Conservation (phyloP, 2,329 filamentous ascomycete genomes). For the Colletotrichum gloeosporioides region DNA sequence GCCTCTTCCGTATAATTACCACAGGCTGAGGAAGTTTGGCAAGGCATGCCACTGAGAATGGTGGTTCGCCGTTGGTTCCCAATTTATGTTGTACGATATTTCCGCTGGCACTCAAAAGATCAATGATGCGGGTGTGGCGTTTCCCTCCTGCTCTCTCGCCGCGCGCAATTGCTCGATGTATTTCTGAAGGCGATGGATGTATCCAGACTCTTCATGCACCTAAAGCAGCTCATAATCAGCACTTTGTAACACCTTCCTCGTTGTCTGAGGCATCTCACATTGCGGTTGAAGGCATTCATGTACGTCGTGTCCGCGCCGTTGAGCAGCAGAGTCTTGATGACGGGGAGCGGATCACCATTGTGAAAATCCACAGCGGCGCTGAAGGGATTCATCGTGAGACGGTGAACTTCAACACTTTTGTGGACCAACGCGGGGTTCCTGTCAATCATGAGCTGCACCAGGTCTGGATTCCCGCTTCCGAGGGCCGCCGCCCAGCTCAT, state of each 20-base stretch:
- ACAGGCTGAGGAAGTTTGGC: constrained; percentile 51
- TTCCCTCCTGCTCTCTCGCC: not conserved
- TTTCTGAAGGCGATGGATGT: not conserved
- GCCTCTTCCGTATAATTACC: constrained; percentile 60
- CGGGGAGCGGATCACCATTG: not conserved
- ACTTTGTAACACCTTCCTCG: not conserved
- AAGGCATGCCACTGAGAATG: constrained; percentile 44
- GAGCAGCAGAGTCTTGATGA: not conserved
- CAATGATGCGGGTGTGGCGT: not conserved
- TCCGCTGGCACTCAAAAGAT: not conserved
- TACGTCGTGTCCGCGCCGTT: not conserved
- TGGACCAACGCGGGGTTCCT: not conserved
- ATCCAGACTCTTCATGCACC: not conserved
- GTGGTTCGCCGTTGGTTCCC: not conserved
- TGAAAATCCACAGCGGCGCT: not conserved
- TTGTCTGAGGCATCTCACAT: not conserved
- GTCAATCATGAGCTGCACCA: not conserved
- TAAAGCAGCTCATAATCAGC: not conserved
- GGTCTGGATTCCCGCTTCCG: not conserved
- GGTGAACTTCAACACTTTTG: not conserved
- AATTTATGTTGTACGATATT: not conserved
- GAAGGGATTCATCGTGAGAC: not conserved
- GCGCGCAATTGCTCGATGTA: not conserved
- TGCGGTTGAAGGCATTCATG: not conserved
- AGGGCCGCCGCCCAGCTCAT: not conserved